Base-by-base conservation (phyloP, 306 rosid species). In the Castanea sativa region DNA sequence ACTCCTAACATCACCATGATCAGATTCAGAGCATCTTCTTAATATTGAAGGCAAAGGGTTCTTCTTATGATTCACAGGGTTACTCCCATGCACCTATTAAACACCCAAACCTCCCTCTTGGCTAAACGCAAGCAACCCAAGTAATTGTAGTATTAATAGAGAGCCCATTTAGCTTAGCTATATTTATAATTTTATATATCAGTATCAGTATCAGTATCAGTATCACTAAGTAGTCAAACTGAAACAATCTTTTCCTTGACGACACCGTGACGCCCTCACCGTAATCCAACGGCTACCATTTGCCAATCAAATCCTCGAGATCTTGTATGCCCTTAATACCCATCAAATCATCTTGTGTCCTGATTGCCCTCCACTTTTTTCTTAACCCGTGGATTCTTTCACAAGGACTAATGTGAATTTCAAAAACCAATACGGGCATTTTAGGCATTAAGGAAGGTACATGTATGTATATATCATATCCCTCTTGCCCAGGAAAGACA, bases 221-320 rank as follows among this genome's bases (percentile, higher is more conserved):
- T 33, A 73, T 64, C 81, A 53, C 49, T 45, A 69, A 41, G 73
- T 82, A 82, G 87, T 91, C 91, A 75, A 88, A 86, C 89, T 91
- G 90, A 75, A 88, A 86, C 89, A 61, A 76, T 84, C 92, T 81
- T 85, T 85, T 89, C 90, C 13, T 84, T 83, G 89, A 87, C 96
- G 87, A 77, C 75, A 90, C 82, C 76, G 71, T 88, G 97, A 90
- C 91, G 87, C 74, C 52, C 57, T 53, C 73, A 8, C 30, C 52
- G 35, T 45, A 67, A 83, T 78, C 87, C 81, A 78, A 88, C 84
- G 87, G 84, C 79, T 73, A 53, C 1, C 5, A 77, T 3, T 29
- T 38, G 8, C 79, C 80, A 55, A 2, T 73, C 68, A 43, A 38
- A 73, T 61, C 83, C 73, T 56, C 73, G 71, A 78, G 80, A 57